A percentile compares a stretch with the other conserved stretches of the same genome.
phyloP scores from a whole-genome alignment of 345 rosid species.

The Psidium guajava region DNA sequence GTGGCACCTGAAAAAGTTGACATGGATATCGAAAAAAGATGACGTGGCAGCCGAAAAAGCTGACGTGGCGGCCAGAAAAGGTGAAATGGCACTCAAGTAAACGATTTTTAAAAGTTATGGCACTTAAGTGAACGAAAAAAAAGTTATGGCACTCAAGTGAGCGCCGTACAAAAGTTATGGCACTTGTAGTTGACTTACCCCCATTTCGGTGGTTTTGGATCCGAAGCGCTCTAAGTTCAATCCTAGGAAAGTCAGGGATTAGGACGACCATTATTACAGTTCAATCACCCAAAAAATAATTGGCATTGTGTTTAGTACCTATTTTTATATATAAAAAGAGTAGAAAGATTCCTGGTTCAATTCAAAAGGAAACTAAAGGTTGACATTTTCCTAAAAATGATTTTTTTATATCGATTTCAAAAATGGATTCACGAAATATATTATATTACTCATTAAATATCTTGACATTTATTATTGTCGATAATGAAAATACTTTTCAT shows the following conservation, averaged over 20 bases:
- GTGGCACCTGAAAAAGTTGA: no score
- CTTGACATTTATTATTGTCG: not conserved
- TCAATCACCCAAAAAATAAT: not conserved
- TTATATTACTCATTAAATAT: not conserved
- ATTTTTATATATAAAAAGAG: not conserved
- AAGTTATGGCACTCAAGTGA: no score
- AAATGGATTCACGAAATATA: not conserved
- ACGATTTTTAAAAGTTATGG: no score
- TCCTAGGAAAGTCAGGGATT: not conserved
- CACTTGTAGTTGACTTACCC: no score
- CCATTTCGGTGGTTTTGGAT: not conserved
- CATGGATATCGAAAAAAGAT: no score
- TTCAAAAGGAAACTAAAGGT: not conserved
- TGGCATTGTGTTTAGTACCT: accelerated
- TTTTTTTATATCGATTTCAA: accelerated
- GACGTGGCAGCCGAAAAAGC: no score
- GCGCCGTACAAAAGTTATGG: no score
- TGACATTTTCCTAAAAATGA: not conserved
- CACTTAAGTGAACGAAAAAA: no score
- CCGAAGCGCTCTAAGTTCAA: not conserved
- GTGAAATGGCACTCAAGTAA: no score
- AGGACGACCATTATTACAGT: not conserved
- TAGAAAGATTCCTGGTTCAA: accelerated
- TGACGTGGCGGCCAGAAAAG: no score
- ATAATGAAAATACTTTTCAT: not conserved